These are phyloP conservation scores for Aureobasidium namibiae DNA, from an alignment of 2,329 filamentous ascomycete species.

Conservation along the genomic window DNA sequence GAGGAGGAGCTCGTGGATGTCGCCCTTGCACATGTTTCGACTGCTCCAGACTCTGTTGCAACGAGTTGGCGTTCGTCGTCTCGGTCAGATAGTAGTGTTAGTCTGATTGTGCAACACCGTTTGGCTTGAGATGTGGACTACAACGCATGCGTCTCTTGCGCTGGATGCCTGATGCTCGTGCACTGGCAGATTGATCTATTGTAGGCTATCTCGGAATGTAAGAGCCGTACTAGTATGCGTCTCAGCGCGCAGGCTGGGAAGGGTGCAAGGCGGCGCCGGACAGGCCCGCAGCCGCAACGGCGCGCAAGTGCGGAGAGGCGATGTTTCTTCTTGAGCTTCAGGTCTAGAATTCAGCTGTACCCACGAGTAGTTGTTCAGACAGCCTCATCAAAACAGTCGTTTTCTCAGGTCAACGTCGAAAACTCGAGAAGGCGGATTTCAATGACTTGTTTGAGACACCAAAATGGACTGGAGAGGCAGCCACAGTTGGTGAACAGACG, in stretches of 20 bases:
- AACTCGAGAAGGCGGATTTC: background rate
- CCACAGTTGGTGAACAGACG: background rate
- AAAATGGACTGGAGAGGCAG: no score
- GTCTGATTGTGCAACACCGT: slow-evolving; percentile 1
- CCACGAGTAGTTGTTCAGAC: background rate
- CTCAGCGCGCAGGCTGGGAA: background rate
- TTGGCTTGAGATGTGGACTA: background rate
- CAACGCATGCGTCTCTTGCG: background rate
- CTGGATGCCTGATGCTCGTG: slow-evolving; percentile 3
- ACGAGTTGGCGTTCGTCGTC: background rate
- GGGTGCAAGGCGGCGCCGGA: background rate
- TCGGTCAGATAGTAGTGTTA: background rate
- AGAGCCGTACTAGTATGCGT: background rate
- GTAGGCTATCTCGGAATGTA: background rate
- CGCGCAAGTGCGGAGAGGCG: background rate
- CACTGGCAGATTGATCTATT: background rate
- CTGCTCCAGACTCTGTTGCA: background rate
- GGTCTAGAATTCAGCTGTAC: background rate
- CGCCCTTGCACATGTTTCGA: slow-evolving; percentile 1
- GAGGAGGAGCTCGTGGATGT: background rate
- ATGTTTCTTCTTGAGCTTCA: background rate
- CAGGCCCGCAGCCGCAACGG: slow-evolving; percentile 10
- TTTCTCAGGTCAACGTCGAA: slow-evolving; percentile 4
- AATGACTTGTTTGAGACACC: background rate
- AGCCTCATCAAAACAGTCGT: background rate